Conservation (phyloP, 495 filamentous ascomycete species). For the Bacidia gigantensis region DNA sequence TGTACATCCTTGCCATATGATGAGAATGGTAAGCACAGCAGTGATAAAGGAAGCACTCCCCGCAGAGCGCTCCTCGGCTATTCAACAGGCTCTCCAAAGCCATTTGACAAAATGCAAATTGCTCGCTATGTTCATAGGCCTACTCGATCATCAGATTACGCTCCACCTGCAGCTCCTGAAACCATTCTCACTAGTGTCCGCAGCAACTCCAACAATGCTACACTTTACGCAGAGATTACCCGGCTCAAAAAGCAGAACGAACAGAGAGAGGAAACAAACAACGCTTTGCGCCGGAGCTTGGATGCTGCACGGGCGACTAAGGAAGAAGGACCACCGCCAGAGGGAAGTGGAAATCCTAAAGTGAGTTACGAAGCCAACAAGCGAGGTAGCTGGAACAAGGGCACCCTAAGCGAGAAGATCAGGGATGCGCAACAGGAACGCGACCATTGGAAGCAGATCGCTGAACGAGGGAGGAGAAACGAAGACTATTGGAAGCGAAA, state of each 20-base stretch:
- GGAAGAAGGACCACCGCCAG: conserved; percentile 3
- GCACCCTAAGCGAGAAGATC: conserved; percentile 31
- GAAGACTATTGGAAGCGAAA: neutral
- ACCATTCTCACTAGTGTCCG: conserved; percentile 7
- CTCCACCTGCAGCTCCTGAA: conserved; percentile 1
- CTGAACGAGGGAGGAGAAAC: conserved; percentile 35
- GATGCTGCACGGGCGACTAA: conserved; percentile 16
- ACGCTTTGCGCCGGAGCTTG: conserved; percentile 29
- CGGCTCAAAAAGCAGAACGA: conserved; percentile 31
- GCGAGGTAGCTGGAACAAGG: conserved; percentile 26
- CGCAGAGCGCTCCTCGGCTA: neutral
- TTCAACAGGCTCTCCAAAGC: neutral
- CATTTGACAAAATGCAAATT: neutral
- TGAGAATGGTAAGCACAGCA: neutral
- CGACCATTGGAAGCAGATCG: conserved; percentile 34
- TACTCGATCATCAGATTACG: neutral
- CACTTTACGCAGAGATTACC: conserved; percentile 33
- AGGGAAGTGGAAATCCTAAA: neutral
- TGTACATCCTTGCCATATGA: neutral
- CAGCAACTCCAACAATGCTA: conserved; percentile 21
- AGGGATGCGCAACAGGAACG: conserved; percentile 29
- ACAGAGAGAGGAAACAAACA: conserved; percentile 26
- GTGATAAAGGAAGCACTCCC: neutral
- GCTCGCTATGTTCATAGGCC: neutral
- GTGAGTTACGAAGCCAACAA: neutral